Evolutionary conservation across 768 basidiomycete genomes (phyloP).

Genomic region (Suillus subluteus): DNA sequence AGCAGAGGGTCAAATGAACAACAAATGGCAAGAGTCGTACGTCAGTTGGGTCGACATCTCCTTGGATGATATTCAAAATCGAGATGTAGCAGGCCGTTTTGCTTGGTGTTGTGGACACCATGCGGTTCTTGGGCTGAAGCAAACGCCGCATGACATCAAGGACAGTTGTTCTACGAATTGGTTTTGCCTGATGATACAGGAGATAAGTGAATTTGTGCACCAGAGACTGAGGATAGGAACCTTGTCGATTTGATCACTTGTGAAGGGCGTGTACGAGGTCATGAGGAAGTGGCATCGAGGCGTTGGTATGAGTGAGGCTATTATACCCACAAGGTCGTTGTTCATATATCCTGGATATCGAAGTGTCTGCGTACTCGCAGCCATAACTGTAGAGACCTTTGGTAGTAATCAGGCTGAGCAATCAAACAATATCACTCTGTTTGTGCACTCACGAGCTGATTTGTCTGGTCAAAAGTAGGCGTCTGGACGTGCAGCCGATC

Average conservation of each 20-base stretch:
- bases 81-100: constrained; percentile 97
- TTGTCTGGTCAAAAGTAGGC: constrained; percentile 88
- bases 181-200: constrained; percentile 70
- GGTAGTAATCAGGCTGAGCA: background rate
- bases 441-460: constrained; percentile 71
- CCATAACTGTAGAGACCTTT: constrained; percentile 96
- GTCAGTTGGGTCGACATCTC: constrained; percentile 97
- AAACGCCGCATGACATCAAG: constrained; percentile 98
- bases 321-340: constrained; percentile 96
- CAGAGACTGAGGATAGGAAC: constrained; percentile 42
- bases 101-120: constrained; percentile 93
- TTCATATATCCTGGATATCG: constrained; percentile 99
- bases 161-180: constrained; percentile 94
- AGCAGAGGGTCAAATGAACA: background rate
- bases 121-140: constrained; percentile 96
- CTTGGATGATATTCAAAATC: constrained; percentile 97
- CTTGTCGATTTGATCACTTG: constrained; percentile 95
- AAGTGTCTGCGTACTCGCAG: constrained; percentile 94
- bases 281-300: constrained; percentile 98
- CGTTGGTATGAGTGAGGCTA: constrained; percentile 95
- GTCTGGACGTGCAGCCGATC: constrained; percentile 90
- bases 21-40: constrained; percentile 42
- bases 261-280: constrained; percentile 99
- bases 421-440: background rate
- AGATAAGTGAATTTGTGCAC: constrained; percentile 8